A percentile compares a stretch with the other conserved stretches of the same genome.
Conservation (phyloP, 345 rosid species). For the Camelina neglecta region DNA sequence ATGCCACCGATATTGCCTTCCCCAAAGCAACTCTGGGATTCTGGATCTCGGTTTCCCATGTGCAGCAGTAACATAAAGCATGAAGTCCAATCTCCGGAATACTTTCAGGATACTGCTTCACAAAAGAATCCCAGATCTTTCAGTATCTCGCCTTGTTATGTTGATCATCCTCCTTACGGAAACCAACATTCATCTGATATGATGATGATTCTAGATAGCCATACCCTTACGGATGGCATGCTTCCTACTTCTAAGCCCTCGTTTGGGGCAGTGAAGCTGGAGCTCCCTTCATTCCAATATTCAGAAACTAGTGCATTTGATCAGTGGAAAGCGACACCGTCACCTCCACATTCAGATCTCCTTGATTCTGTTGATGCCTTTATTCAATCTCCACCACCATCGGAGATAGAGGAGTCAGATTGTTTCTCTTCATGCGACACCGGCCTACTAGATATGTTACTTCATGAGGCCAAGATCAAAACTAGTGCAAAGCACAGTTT, state of each 20-base stretch:
- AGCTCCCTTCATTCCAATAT: conserved; percentile 99
- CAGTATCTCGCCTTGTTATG: conserved; percentile 56
- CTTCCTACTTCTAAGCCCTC: conserved; percentile 85
- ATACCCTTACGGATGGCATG: conserved; percentile 80
- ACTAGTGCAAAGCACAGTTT: conserved; percentile 69
- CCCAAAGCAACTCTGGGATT: conserved; percentile 67
- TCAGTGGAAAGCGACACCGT: conserved; percentile 70
- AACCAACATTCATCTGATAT: conserved; percentile 56
- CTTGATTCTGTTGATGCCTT: conserved; percentile 76
- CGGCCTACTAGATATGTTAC: conserved; percentile 92
- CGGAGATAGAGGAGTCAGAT: conserved; percentile 54
- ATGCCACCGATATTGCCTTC: conserved; percentile 57
- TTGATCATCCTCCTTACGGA: conserved; percentile 57
- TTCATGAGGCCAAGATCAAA: conserved; percentile 74
- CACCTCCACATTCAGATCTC: conserved; percentile 60
- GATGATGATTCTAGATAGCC: conserved; percentile 67
- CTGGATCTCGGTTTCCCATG: conserved; percentile 53
- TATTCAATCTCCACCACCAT: conserved; percentile 81
- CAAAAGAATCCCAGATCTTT: conserved; percentile 46
- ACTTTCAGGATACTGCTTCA: conserved; percentile 50
- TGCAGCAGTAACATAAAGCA: conserved; percentile 54
- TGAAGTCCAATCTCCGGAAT: conserved; percentile 57
- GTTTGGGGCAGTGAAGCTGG: conserved; percentile 90
- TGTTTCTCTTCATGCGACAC: conserved; percentile 74
- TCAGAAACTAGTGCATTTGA: conserved; percentile 68